These are phyloP conservation scores for Fusarium siculi DNA, from an alignment of 2,329 filamentous ascomycete species.

Conservation along the genomic window DNA sequence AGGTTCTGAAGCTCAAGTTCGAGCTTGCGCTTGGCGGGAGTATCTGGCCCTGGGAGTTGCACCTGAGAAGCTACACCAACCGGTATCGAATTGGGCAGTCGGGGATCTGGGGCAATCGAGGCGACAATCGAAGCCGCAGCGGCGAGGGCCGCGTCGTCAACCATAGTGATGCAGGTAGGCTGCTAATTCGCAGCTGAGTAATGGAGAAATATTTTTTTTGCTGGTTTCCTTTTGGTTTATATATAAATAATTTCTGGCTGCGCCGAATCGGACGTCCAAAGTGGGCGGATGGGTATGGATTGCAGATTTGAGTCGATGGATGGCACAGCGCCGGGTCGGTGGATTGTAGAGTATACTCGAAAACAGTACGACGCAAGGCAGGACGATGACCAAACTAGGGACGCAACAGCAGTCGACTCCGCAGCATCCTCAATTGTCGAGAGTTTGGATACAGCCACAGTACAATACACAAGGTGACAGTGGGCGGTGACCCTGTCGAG, in stretches of 20 bases:
- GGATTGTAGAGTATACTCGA: conserved; percentile 12
- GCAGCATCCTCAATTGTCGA: conserved; percentile 37
- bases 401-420: conserved; percentile 27
- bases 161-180: conserved; percentile 52
- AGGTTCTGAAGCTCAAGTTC: conserved; percentile 87
- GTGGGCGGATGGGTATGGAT: conserved; percentile 2
- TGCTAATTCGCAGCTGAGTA: conserved; percentile 45
- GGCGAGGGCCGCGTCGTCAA: conserved; percentile 65
- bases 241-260: neutral
- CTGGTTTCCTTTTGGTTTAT: neutral
- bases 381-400: conserved; percentile 31
- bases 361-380: conserved; percentile 8
- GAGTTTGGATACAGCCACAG: conserved; percentile 10
- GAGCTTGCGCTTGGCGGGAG: conserved; percentile 78
- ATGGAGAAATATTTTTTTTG: neutral
- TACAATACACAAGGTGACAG: conserved; percentile 23
- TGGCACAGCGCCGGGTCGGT: conserved; percentile 3
- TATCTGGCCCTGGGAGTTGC: conserved; percentile 80
- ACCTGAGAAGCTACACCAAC: conserved; percentile 62
- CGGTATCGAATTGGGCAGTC: conserved; percentile 52
- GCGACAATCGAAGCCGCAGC: conserved; percentile 65
- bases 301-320: conserved; percentile 16
- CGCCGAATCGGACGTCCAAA: conserved; percentile 19
- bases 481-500: conserved; percentile 25
- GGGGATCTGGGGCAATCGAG: conserved; percentile 59